Evolutionary conservation across 345 rosid species (phyloP).

Genomic region (Eucalyptus camaldulensis): DNA sequence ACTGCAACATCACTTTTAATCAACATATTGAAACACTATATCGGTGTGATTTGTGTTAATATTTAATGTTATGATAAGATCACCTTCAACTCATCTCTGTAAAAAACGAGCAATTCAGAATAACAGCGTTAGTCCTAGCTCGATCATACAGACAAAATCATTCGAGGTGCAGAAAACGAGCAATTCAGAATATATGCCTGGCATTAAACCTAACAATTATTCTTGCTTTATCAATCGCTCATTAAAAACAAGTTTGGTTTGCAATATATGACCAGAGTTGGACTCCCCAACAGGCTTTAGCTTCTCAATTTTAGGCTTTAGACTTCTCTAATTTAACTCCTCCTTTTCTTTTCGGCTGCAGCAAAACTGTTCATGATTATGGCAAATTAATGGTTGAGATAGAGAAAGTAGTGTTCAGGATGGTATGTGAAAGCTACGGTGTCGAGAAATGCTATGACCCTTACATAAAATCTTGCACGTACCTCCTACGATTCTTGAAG

Average conservation of each 20-base stretch:
- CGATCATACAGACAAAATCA: not conserved
- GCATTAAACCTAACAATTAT: not conserved
- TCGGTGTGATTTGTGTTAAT: not conserved
- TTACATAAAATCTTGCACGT: not conserved
- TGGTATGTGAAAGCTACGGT: constrained; percentile 18
- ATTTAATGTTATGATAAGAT: not conserved
- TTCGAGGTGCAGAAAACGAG: not conserved
- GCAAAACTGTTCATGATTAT: not conserved
- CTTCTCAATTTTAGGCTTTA: not conserved
- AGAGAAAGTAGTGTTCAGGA: not conserved
- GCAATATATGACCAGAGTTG: not conserved
- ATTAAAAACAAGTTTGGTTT: not conserved
- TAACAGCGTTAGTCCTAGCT: not conserved
- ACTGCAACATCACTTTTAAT: not conserved
- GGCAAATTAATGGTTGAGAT: not conserved
- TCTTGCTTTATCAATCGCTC: not conserved
- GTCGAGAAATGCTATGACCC: not conserved
- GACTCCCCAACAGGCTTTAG: not conserved
- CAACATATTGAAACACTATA: not conserved
- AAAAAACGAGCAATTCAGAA: too few species aligned
- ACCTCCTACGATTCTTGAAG: constrained; percentile 5
- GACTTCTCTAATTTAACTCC: not conserved
- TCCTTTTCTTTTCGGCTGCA: not conserved
- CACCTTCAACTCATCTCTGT: not conserved
- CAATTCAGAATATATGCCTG: not conserved